Evolutionary conservation across 1,139 yeast genomes (phyloP), one percentile per base, ranked within the genome.

Genomic region (Saccharomycopsis hybrid): DNA sequence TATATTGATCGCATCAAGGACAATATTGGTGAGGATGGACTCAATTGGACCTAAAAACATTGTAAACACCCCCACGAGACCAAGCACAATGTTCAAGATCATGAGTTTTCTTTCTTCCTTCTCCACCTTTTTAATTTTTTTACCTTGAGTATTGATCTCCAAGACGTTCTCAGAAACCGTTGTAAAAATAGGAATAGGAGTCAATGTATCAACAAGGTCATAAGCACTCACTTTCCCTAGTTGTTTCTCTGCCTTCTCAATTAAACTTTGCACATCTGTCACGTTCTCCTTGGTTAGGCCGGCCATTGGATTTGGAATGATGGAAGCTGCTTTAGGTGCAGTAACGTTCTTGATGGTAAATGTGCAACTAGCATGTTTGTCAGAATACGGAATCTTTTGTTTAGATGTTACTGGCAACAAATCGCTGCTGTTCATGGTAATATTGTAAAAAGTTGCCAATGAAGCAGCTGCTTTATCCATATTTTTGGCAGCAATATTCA

Each of bases 31-130:
- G 5, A 39, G 11, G 5, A 33, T 31, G 7, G 41, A 35, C 13
- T 33, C 38, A 2, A 33, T 43, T 8, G 35, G 32, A 24, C 44
- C 47, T 33, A 35, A 36, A n/a, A 48, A 43, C 7, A 38, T 7
- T 5, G 39, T 13, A 42, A 25, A 11, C 25, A 47, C 24, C 32
- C 38, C 5, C 42, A 36, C 39, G 5, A 36, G 24, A 13, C 39
- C 37, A 24, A 50, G 39, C 1, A 52, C 35, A 28, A 50, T 52
- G 25, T 50, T 45, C 13, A 52, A 35, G 29, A 52, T 52, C 41
- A 37, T 38, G 43, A 50, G 24, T 11, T 50, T 32, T 24, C 44
- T n/a, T 37, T 50, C 37, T 40, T 50, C 38, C 28, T 40, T 32
- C 32, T 52, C 55, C 2, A 41, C 13, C 29, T 48, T n/a, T 2